Evolutionary conservation across 2,329 filamentous ascomycete genomes (phyloP), one percentile per base, ranked within the genome.

Genomic region (Iodosphaeria phyllophila): DNA sequence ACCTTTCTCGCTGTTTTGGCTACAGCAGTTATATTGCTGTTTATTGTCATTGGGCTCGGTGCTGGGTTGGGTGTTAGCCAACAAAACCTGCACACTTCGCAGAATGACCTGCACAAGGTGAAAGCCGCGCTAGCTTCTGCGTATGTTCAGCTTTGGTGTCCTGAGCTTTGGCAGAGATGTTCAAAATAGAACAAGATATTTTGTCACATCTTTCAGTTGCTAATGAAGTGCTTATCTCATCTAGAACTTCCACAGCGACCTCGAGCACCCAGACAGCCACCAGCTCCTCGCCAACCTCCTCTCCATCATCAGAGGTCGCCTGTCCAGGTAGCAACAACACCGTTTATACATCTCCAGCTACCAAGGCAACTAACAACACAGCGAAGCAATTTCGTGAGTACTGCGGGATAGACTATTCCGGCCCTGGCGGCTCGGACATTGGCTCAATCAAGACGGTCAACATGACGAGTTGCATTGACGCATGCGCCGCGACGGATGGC

Each of bases 31-130:
- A 9, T 43, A n/a, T 30, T 43, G 11, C 26, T 41, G 4, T 19
- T 34, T 12, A 16, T 31, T 16, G 36, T 42, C 22, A 39, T 43
- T 17, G 41, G 41, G 6, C 36, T 44, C n/a, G 30, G 32, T 20
- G 40, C 41, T 10, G 40, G 41, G 8, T 32, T 44, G 4, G 40
- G 40, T 10, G 35, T 41, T 7, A 43, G 36, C 32, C 40, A 42
- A 24, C 26, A 28, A 4, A 35, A 41, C 16, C 26, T 42, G 17
- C 29, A 28, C 26, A 31, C 32, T 14, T 28, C 31, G 5, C 22
- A 41, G 22, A 20, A 25, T 8, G 30, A 41, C 13, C 28, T 43
- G n/a, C 28, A 27, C n/a, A 24, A 20, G 9, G 32, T 25, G 18
- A 30, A 34, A 27, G 30, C 16, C 29, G 24, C 15, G 22, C 27